Evolutionary conservation across 257 asterid species (phyloP), one percentile per base, ranked within the genome.

Genomic region (Solanum virginianum): DNA sequence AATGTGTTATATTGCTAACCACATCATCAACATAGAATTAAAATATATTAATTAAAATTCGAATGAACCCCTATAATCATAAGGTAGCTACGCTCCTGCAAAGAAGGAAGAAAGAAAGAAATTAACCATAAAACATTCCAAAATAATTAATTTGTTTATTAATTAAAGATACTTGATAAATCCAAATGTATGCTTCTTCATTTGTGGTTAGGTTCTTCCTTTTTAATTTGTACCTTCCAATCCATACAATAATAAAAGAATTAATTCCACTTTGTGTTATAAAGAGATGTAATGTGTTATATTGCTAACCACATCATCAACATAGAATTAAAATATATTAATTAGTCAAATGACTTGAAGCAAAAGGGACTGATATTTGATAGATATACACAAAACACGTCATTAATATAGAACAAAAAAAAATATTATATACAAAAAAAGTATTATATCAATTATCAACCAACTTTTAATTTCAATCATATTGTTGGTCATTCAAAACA

Each of bases 1-100:
- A 47, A 84, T 86, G 89, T 81, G 90, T 85, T 81, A 82, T 62
- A 63, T 81, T 56, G 53, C 69, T 84, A 53, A 62, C 85, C 91
- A 86, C 89, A 41, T 39, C 75, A 83, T 22, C 2, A 85, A 51
- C 82, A 77, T 11, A 51, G 2, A 29, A 77, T 51, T 47, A 2
- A 77, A 26, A 4, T 24, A 26, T 8, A 75, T 75, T 75, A 77
- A 77, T 77, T 77, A 77, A 36, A 5, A 36, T 4, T 36, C 7
- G 6, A 36, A 32, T 36, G 6, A 36, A 36, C 41, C 6, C 41
- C 7, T 36, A 5, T 32, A 32, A 36, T 5, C 41, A 36, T 36
- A 0, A 36, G 41, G 6, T 36, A 36, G 41, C 5, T 36, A 4
- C 0, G 41, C 41, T 6, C 41, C 41, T 32, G 6, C 41, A 5